A percentile compares a stretch with the other conserved stretches of the same genome.
Conservation (phyloP, 306 rosid genomes). For the Rosa rugosa region DNA sequence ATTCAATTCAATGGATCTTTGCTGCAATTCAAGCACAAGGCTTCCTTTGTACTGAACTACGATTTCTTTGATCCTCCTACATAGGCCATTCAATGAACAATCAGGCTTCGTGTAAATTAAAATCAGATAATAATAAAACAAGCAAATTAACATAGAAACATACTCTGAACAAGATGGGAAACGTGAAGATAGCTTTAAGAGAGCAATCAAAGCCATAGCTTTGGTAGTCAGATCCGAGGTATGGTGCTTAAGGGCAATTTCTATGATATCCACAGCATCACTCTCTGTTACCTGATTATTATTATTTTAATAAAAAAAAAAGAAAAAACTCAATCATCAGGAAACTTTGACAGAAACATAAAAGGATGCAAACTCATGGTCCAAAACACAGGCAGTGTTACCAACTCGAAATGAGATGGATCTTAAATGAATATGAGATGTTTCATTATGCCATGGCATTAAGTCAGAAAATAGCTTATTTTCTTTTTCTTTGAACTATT, state of each 20-base stretch:
- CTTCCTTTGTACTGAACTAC: constrained; percentile 75
- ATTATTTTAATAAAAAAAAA: neutral
- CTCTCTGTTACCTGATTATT: constrained; percentile 75
- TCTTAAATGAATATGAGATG: neutral
- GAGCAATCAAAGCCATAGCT: constrained; percentile 87
- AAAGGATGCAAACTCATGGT: neutral
- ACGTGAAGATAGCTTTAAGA: constrained; percentile 93
- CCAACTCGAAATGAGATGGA: neutral
- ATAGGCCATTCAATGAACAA: constrained; percentile 27
- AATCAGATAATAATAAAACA: neutral
- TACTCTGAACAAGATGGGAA: constrained; percentile 97
- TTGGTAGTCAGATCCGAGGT: constrained; percentile 76
- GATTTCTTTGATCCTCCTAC: constrained; percentile 82
- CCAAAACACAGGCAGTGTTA: neutral
- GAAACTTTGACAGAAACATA: neutral
- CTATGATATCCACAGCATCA: constrained; percentile 78
- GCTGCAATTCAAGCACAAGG: constrained; percentile 97
- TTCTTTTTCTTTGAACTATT: neutral
- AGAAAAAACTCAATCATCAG: constrained; percentile 9
- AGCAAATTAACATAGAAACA: constrained; percentile 15
- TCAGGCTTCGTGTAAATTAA: constrained; percentile 1
- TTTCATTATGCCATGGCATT: neutral
- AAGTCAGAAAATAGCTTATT: constrained; percentile 1
- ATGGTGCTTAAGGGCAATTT: constrained; percentile 68
- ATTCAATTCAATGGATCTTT: constrained; percentile 91